Percentiles rank a stretch among this genome's conserved stretches.
phyloP scores from a whole-genome alignment of 352 stramenopile species.

The Phytopythium chamaehyphon region DNA sequence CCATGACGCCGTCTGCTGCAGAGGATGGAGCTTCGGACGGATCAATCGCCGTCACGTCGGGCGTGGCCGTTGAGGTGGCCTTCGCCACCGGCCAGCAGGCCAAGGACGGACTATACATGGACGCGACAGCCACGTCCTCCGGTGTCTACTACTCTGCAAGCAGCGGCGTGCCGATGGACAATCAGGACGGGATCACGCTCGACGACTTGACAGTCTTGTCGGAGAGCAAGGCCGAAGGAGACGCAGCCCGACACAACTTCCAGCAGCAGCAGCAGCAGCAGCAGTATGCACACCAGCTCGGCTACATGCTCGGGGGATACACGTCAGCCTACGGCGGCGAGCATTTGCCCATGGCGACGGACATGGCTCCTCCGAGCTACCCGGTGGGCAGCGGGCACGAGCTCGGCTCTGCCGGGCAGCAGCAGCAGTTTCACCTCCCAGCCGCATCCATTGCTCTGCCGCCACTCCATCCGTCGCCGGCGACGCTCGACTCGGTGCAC shows the following conservation, averaged over 20 bases:
- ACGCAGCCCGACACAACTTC: neutral
- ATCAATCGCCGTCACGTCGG: slow-evolving; percentile 6
- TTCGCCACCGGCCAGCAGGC: neutral
- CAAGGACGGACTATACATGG: slow-evolving; percentile 1
- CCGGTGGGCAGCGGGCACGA: neutral
- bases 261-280: neutral
- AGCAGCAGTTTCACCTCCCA: neutral
- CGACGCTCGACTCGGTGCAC: neutral
- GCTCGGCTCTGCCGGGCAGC: neutral
- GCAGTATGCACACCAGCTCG: slow-evolving; percentile 7
- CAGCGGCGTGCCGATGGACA: neutral
- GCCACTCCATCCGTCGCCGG: slow-evolving; percentile 1
- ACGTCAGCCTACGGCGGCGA: neutral
- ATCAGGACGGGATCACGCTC: neutral
- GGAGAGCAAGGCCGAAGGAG: slow-evolving; percentile 4
- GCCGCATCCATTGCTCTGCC: neutral
- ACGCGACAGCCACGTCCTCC: neutral
- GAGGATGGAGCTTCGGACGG: neutral
- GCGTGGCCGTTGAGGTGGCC: neutral
- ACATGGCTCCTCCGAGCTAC: neutral
- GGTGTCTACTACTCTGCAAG: slow-evolving; percentile 1
- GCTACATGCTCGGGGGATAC: slow-evolving; percentile 5
- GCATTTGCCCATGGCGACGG: neutral
- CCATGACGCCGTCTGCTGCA: neutral
- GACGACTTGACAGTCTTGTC: slow-evolving; percentile 3